Evolutionary conservation across 2,329 filamentous ascomycete genomes (phyloP).

Genomic region (Aureobasidium namibiae): DNA sequence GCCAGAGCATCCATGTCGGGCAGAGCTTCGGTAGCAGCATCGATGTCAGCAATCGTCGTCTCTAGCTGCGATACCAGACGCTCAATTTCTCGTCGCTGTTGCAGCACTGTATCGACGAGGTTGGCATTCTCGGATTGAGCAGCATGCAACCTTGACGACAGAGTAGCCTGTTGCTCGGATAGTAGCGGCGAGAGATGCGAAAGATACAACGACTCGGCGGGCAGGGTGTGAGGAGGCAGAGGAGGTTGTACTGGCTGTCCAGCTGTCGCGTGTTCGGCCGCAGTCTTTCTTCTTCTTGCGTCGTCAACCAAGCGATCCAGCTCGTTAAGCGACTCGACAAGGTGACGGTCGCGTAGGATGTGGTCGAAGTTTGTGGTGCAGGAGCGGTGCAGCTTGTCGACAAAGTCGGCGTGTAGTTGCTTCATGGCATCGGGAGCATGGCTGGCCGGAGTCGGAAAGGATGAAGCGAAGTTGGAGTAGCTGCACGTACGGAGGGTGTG

Average conservation of each 20-base stretch:
- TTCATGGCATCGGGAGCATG: constrained; percentile 50
- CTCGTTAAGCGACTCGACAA: constrained; percentile 51
- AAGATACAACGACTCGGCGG: constrained; percentile 47
- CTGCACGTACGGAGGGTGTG: constrained; percentile 54
- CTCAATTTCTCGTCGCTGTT: constrained; percentile 51
- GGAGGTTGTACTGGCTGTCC: constrained; percentile 19
- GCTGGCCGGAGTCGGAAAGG: constrained; percentile 54
- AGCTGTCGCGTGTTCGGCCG: constrained; percentile 29
- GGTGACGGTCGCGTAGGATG: constrained; percentile 48
- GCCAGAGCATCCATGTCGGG: constrained; percentile 20
- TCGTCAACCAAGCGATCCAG: constrained; percentile 53
- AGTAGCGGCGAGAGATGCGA: constrained; percentile 53
- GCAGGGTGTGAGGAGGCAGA: constrained; percentile 44
- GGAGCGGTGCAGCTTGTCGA: constrained; percentile 48
- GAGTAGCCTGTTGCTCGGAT: constrained; percentile 38
- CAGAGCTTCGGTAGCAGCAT: constrained; percentile 21
- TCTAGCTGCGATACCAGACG: constrained; percentile 47
- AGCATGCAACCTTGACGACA: constrained; percentile 42
- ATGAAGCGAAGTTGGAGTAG: constrained; percentile 53
- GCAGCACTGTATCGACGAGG: constrained; percentile 40
- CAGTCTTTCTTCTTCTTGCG: constrained; percentile 45
- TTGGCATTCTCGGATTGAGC: constrained; percentile 47
- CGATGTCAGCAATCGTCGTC: constrained; percentile 48
- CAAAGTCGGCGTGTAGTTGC: constrained; percentile 47
- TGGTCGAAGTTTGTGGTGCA: constrained; percentile 54